Evolutionary conservation across 306 rosid genomes (phyloP).

Genomic region (Acacia acuminata): DNA sequence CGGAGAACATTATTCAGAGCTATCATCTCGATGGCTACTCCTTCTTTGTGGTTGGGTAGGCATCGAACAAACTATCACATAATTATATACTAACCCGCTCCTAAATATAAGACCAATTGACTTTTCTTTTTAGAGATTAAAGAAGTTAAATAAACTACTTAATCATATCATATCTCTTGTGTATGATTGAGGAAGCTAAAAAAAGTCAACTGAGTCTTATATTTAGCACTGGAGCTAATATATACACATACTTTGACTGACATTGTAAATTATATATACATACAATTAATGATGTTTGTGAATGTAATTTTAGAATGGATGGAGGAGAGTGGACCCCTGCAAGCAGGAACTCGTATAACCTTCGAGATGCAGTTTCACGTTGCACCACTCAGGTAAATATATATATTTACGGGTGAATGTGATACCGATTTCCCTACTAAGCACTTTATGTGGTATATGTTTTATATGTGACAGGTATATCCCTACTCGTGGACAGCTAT

Average conservation of each 20-base stretch:
- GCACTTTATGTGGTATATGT: background rate
- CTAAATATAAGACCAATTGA: no score
- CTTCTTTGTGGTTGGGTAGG: slow-evolving; percentile 92
- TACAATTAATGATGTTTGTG: background rate
- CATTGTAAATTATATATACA: background rate
- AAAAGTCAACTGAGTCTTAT: no score
- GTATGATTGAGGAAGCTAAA: no score
- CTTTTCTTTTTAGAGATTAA: no score
- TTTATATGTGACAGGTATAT: slow-evolving; percentile 45
- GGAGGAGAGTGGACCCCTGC: slow-evolving; percentile 81
- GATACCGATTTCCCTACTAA: no score
- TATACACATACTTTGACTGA: background rate
- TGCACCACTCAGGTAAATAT: slow-evolving; percentile 61
- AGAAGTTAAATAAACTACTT: no score
- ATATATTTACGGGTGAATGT: background rate
- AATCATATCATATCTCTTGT: no score
- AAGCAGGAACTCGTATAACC: slow-evolving; percentile 76
- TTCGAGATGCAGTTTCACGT: slow-evolving; percentile 86
- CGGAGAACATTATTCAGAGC: slow-evolving; percentile 78
- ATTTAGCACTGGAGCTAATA: no score
- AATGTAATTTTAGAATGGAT: slow-evolving; percentile 65
- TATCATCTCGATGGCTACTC: slow-evolving; percentile 93
- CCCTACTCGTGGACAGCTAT: slow-evolving; percentile 96
- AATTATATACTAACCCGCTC: background rate
- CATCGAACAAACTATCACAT: background rate